Conservation (phyloP, 2,329 filamentous ascomycete species). For the Fusarium pseudonygamai region DNA sequence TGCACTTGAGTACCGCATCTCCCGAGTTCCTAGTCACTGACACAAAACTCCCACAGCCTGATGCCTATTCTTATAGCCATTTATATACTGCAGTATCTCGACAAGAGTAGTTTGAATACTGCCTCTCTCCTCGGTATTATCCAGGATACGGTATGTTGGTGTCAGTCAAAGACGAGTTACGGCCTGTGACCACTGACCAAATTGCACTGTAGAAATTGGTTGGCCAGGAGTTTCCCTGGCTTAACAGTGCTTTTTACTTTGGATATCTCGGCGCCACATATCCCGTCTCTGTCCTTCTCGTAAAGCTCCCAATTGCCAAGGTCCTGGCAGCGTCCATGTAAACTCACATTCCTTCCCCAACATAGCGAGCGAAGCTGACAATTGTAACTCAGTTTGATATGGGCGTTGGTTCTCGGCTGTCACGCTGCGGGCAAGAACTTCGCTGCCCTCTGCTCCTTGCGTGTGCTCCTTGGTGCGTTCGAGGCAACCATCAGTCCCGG, state of each 20-base stretch:
- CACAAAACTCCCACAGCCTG: neutral
- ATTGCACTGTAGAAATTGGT: neutral
- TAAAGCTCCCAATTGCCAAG: neutral
- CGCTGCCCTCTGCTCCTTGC: neutral
- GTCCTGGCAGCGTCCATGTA: neutral
- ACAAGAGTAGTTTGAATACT: neutral
- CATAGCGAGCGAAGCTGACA: fast-evolving
- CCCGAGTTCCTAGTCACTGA: fast-evolving
- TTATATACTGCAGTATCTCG: neutral
- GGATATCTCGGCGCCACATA: neutral
- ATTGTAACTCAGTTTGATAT: fast-evolving
- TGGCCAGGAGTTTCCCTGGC: neutral
- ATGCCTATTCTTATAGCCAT: neutral
- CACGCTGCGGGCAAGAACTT: neutral
- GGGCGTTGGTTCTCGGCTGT: neutral
- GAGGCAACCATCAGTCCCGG: neutral
- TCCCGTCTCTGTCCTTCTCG: neutral
- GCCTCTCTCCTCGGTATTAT: neutral
- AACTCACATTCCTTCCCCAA: neutral
- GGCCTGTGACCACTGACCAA: fast-evolving
- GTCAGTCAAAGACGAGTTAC: fast-evolving
- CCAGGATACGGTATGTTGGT: neutral
- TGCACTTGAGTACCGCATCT: fast-evolving
- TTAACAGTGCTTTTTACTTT: neutral
- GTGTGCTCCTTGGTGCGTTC: neutral